phyloP scores from a whole-genome alignment of 1,139 yeast species.

The Lodderomyces oxycetoniae region DNA sequence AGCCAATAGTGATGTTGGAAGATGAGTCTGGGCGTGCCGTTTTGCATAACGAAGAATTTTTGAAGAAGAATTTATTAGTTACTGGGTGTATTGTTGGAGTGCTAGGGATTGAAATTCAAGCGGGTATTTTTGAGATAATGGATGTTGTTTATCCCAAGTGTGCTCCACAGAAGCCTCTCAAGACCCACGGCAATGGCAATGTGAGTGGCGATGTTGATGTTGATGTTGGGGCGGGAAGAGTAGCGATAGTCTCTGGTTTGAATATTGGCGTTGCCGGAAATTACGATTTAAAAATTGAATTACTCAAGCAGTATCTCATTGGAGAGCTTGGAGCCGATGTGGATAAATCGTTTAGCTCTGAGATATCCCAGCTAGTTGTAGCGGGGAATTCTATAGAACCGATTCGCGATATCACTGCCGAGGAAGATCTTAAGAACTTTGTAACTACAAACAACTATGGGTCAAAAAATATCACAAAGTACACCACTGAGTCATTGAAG shows the following conservation, averaged over 20 bases:
- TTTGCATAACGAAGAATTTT: conserved; percentile 60
- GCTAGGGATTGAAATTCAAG: conserved; percentile 76
- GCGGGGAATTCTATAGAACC: conserved; percentile 72
- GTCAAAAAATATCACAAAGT: conserved; percentile 48
- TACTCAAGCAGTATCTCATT: conserved; percentile 65
- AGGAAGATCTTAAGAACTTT: conserved; percentile 24
- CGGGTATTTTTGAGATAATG: conserved; percentile 81
- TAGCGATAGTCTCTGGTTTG: conserved; percentile 76
- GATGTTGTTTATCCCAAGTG: conserved; percentile 71
- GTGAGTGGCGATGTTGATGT: too few species aligned
- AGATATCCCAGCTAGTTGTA: conserved; percentile 55
- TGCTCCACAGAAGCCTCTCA: conserved; percentile 49
- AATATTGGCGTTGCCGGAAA: conserved; percentile 43
- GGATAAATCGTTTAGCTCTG: conserved; percentile 21
- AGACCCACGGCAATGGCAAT: too few species aligned
- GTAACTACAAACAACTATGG: conserved; percentile 44
- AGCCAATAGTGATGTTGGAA: conserved; percentile 67
- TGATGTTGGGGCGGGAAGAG: conserved; percentile 13
- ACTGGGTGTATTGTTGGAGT: conserved; percentile 87
- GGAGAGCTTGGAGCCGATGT: conserved; percentile 57
- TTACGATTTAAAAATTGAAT: conserved; percentile 45
- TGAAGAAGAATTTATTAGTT: conserved; percentile 50
- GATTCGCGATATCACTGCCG: conserved; percentile 18
- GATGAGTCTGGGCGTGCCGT: conserved; percentile 90
- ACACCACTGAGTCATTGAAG: conserved; percentile 37